These are phyloP conservation scores for Ophiostoma sp. DNA, from an alignment of 2,329 filamentous ascomycete genomes.

Conservation along the genomic window DNA sequence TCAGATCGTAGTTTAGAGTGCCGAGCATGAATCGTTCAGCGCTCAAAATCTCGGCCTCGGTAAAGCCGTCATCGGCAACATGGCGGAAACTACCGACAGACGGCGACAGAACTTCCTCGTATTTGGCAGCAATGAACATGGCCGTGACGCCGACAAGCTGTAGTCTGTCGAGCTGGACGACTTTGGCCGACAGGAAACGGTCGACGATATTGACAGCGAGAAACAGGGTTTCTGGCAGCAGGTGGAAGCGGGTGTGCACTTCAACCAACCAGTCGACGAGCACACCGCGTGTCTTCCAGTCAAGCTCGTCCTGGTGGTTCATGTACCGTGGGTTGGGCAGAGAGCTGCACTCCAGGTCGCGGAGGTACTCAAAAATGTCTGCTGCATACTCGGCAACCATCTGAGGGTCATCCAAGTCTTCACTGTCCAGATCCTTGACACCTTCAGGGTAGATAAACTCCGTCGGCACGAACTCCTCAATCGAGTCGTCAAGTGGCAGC, in stretches of 20 bases:
- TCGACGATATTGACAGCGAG: conserved; percentile 98
- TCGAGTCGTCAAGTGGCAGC: conserved; percentile 33
- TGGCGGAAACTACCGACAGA: conserved; percentile 97
- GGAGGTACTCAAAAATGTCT: conserved; percentile 96
- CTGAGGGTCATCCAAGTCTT: conserved; percentile 88
- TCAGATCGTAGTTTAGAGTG: conserved; percentile 93
- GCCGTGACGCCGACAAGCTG: conserved; percentile 96
- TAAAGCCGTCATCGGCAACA: conserved; percentile 95
- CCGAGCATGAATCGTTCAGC: conserved; percentile 94
- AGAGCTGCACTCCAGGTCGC: conserved; percentile 75
- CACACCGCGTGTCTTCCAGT: conserved; percentile 98
- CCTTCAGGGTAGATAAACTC: conserved; percentile 39
- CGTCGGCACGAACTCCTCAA: conserved; percentile 34
- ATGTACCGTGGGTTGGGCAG: conserved; percentile 93
- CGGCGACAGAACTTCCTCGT: conserved; percentile 95
- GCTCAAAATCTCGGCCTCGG: conserved; percentile 89
- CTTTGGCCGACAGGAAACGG: conserved; percentile 91
- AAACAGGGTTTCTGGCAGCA: conserved; percentile 94
- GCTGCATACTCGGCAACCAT: conserved; percentile 98
- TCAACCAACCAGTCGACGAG: conserved; percentile 98
- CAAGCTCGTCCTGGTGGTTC: conserved; percentile 87
- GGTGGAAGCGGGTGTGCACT: conserved; percentile 93
- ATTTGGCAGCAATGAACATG: conserved; percentile 99
- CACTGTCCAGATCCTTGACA: conserved; percentile 72
- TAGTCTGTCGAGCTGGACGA: conserved; percentile 92